These are phyloP conservation scores for Fraxinus albicans DNA, from an alignment of 305 asterid genomes.

Conservation along the genomic window DNA sequence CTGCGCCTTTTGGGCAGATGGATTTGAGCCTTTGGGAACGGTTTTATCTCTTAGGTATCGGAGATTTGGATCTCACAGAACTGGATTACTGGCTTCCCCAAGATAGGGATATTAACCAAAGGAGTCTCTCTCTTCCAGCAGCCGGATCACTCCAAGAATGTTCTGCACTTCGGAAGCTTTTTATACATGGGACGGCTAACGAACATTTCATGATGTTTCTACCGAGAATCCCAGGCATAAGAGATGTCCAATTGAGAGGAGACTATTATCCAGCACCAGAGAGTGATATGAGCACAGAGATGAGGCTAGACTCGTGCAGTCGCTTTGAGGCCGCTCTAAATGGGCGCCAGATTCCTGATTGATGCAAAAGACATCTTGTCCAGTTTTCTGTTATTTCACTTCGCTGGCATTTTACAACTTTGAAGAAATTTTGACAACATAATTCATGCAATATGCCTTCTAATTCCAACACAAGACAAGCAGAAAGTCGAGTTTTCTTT, in stretches of 20 bases:
- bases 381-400: slow-evolving; percentile 1
- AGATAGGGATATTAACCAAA: slow-evolving; percentile 82
- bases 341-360: slow-evolving; percentile 61
- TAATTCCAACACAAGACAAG: background rate
- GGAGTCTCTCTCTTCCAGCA: slow-evolving; percentile 81
- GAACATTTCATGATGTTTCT: slow-evolving; percentile 81
- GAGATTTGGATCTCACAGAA: slow-evolving; percentile 49
- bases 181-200: slow-evolving; percentile 87
- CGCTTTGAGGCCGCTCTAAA: slow-evolving; percentile 77
- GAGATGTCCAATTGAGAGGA: slow-evolving; percentile 86
- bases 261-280: slow-evolving; percentile 95
- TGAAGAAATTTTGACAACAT: background rate
- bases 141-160: slow-evolving; percentile 71
- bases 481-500: background rate
- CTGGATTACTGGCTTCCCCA: slow-evolving; percentile 93
- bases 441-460: background rate
- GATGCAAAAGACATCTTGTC: slow-evolving; percentile 20
- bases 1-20: slow-evolving; percentile 87
- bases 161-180: slow-evolving; percentile 57
- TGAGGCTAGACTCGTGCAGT: slow-evolving; percentile 81
- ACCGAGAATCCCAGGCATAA: slow-evolving; percentile 38
- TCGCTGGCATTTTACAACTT: background rate
- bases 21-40: slow-evolving; percentile 93
- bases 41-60: slow-evolving; percentile 57
- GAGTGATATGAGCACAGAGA: slow-evolving; percentile 94